These are phyloP conservation scores for Chionographis japonica DNA, from an alignment of 106 monocot species.

Conservation along the genomic window DNA sequence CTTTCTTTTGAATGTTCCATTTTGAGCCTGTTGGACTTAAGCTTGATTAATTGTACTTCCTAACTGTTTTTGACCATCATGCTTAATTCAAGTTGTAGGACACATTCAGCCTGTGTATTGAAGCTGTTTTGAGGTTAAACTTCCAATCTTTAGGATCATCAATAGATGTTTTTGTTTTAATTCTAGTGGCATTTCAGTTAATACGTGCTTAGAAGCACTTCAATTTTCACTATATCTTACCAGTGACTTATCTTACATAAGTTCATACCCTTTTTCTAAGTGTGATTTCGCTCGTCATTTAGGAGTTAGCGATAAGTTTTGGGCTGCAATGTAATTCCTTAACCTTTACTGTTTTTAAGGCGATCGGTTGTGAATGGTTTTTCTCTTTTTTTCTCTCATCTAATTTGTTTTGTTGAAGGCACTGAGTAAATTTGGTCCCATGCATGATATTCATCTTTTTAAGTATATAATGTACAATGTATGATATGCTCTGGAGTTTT, in stretches of 20 bases:
- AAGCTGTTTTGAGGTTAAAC: constrained; percentile 17
- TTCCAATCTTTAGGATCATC: constrained; percentile 19
- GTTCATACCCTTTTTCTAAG: no score
- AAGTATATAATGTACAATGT: constrained; percentile 6
- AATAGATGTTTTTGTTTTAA: no score
- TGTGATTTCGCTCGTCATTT: no score
- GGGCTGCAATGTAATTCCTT: no score
- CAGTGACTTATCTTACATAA: no score
- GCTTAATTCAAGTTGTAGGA: constrained; percentile 32
- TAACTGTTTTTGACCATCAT: constrained; percentile 18
- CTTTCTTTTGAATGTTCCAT: constrained; percentile 21
- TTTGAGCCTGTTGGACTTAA: constrained; percentile 10
- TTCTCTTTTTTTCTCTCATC: neutral
- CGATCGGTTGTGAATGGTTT: no score
- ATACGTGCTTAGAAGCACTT: no score
- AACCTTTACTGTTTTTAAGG: no score
- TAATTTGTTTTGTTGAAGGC: constrained; percentile 8
- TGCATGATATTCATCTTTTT: constrained; percentile 7
- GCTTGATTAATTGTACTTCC: constrained; percentile 20
- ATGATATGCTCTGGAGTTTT: constrained; percentile 13
- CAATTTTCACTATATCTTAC: no score
- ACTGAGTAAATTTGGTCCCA: constrained; percentile 12
- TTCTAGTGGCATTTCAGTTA: no score
- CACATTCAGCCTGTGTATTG: constrained; percentile 16
- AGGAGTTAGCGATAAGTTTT: no score